phyloP scores from a whole-genome alignment of 768 basidiomycete species.

The Kwoniella sp. region DNA sequence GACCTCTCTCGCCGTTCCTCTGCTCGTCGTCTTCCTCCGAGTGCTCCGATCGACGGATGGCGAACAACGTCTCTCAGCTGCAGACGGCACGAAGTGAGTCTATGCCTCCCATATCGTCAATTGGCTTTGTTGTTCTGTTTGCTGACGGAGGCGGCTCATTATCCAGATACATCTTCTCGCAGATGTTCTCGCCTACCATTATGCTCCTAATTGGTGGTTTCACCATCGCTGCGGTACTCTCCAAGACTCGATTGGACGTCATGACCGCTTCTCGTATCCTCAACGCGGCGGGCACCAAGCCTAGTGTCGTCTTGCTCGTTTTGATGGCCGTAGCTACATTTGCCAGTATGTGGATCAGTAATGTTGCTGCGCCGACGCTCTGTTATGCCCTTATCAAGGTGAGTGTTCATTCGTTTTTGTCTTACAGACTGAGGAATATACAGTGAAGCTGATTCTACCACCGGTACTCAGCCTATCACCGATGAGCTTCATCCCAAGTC shows the following conservation, averaged over 20 bases:
- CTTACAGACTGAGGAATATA: background rate
- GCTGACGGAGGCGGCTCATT: background rate
- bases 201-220: constrained; percentile 98
- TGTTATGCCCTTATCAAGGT: constrained; percentile 96
- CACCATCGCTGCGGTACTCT: constrained; percentile 93
- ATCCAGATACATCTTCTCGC: constrained; percentile 81
- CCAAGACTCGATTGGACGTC: constrained; percentile 89
- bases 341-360: constrained; percentile 99
- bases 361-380: constrained; percentile 94
- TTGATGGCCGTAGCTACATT: constrained; percentile 98
- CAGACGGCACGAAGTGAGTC: constrained; percentile 78
- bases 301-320: constrained; percentile 80
- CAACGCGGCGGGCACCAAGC: constrained; percentile 83
- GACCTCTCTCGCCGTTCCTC: constrained; percentile 86
- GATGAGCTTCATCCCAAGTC: constrained; percentile 85
- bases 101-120: background rate
- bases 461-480: constrained; percentile 87
- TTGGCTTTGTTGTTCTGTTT: constrained; percentile 4
- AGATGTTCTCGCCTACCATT: constrained; percentile 97
- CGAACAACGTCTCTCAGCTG: constrained; percentile 60
- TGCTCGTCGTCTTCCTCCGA: constrained; percentile 79
- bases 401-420: constrained; percentile 39
- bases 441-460: background rate
- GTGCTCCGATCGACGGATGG: constrained; percentile 70
- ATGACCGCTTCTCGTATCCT: constrained; percentile 87